phyloP scores from a whole-genome alignment of 1,139 yeast species.

The Debaryomycetaceae sp. region DNA sequence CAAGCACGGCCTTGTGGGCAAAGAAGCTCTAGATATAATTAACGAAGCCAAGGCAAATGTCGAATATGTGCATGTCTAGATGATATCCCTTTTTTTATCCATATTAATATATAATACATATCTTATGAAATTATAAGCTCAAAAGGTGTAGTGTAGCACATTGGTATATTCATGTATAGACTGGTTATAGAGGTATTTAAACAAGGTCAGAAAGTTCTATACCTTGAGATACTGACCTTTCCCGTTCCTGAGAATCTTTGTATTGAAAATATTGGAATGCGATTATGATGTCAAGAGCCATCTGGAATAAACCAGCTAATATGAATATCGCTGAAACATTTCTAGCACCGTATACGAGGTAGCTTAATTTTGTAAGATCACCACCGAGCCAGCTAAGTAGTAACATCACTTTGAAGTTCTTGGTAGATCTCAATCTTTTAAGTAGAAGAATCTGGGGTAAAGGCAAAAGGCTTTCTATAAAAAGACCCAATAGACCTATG shows the following conservation, averaged over 20 bases:
- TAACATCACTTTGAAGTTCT: constrained; percentile 74
- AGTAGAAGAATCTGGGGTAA: constrained; percentile 81
- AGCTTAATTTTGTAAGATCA: constrained; percentile 72
- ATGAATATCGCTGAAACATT: constrained; percentile 68
- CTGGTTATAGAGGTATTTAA: neutral
- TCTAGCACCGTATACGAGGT: constrained; percentile 68
- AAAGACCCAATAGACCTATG: constrained; percentile 69
- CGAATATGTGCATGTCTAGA: constrained; percentile 48
- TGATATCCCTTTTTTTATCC: constrained; percentile 1
- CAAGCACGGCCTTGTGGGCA: constrained; percentile 45
- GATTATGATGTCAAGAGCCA: constrained; percentile 69
- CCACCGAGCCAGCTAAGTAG: constrained; percentile 87
- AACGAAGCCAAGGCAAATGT: constrained; percentile 75
- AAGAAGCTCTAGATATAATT: constrained; percentile 56
- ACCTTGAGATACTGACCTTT: neutral
- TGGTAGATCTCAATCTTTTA: constrained; percentile 63
- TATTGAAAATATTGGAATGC: constrained; percentile 72
- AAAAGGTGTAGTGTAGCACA: neutral
- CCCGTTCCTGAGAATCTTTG: constrained; percentile 15
- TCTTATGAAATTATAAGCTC: neutral
- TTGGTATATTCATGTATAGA: too few species aligned
- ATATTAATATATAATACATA: neutral
- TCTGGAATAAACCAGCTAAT: constrained; percentile 78
- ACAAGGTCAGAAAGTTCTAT: constrained; percentile 2
- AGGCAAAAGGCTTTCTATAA: constrained; percentile 80